phyloP scores from a whole-genome alignment of 2,329 filamentous ascomycete species.

The Diaporthe citri region DNA sequence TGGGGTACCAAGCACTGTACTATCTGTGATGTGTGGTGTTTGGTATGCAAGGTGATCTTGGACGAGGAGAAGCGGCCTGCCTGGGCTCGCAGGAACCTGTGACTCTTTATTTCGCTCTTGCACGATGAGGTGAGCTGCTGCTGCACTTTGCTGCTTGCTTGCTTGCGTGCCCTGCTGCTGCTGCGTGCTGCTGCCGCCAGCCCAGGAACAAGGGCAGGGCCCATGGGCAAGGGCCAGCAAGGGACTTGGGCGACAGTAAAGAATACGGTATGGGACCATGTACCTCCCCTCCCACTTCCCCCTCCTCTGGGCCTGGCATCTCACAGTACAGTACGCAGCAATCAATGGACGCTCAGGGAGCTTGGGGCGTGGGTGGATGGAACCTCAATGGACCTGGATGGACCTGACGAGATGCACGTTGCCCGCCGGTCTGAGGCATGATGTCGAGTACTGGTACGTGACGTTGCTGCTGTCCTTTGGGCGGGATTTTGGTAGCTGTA shows the following conservation, averaged over 20 bases:
- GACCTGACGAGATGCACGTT: conserved; percentile 19
- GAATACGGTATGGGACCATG: conserved; percentile 24
- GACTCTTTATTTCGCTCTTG: conserved; percentile 32
- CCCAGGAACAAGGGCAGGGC: conserved; percentile 12
- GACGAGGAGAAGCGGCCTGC: neutral
- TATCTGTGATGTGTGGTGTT: neutral
- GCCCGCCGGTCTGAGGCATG: conserved; percentile 15
- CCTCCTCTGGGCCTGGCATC: conserved; percentile 10
- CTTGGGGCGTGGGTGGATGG: conserved; percentile 18
- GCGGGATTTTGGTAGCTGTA: neutral
- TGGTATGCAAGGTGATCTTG: conserved; percentile 11
- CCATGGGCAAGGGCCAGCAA: conserved; percentile 2
- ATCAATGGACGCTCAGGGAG: conserved; percentile 21
- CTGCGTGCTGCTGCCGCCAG: neutral
- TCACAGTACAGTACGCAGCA: neutral
- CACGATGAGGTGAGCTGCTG: conserved; percentile 27
- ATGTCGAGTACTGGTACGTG: neutral
- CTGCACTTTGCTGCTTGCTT: neutral
- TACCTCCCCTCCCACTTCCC: neutral
- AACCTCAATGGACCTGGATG: conserved; percentile 24
- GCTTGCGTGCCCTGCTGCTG: neutral
- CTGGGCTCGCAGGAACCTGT: conserved; percentile 18
- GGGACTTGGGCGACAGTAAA: conserved; percentile 22
- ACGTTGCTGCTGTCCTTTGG: fast-evolving
- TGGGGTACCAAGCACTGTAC: neutral